Evolutionary conservation across 352 stramenopile species (phyloP), one percentile per base, ranked within the genome.

Genomic region (Phytophthora aleatoria): DNA sequence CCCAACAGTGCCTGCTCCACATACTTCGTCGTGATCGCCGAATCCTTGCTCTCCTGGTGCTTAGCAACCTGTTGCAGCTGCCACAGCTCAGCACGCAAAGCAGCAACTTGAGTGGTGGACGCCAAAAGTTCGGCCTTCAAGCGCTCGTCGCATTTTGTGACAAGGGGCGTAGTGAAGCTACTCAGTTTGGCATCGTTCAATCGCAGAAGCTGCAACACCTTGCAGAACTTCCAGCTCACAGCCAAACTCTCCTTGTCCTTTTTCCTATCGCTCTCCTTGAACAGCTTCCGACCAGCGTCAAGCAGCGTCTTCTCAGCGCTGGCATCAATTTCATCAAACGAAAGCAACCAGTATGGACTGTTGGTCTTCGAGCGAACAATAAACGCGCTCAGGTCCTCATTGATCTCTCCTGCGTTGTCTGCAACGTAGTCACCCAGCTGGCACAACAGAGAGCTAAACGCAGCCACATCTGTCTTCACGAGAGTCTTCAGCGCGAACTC

Each of bases 161-260:
- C 61, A n/a, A 81, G 27, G 3, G 79, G 69, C 12, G 60, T 67
- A 2, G 74, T 73, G 48, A 92, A 92, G 26, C 33, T 48, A 0
- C 77, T 64, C 27, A 89, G 27, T 27, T 86, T 71, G 9, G 54
- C 53, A 33, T 74, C 58, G 27, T 85, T 43, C 12, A 89, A 38
- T 11, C 75, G 70, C 15, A 92, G 41, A 10, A 88, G 41, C 16
- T 84, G 74, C 16, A 92, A 66, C 3, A 79, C 77, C 27, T 85
- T 83, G 49, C 74, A 86, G 31, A 87, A 80, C 58, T 91, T 90
- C 85, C 85, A 94, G n/a, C 69, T 75, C 28, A 83, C n/a, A n/a
- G 79, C 73, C 8, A 91, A 50, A 41, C 52, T 63, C 12, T 77
- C 57, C 0, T 31, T 50, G 13, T 67, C 20, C 0, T 65, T n/a